Base-by-base conservation (phyloP, 192 early-diverging fungal species). In the Paraglomus brasilianum region DNA sequence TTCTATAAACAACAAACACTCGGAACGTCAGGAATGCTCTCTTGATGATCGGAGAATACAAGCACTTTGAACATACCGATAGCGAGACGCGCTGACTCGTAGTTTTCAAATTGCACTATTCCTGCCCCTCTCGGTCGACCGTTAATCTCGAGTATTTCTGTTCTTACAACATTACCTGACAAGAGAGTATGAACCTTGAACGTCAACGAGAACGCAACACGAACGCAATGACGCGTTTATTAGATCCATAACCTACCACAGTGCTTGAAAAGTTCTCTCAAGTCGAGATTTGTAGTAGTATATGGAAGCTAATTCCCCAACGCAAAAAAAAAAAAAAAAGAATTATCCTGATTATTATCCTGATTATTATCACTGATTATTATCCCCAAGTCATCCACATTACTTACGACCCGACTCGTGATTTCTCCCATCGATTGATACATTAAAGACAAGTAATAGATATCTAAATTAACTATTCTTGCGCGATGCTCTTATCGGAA, bases 81-180 rank as follows among this genome's bases (percentile, higher is more conserved):
- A 13, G 85, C 85, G 56, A 77, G 69, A 15, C 84, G 82, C 42
- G 79, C 82, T 17, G 79, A 70, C 15, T 78, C 74, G 9, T 63
- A 72, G 41, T 75, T 52, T 39, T 82, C 82, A 57, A 86, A 86
- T 50, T 80, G 76, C 21, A 86, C 85, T 51, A 82, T 21, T 10
- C 85, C 85, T 14, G 80, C 74, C 7, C 85, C 85, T 62, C 81
- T 84, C 19, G 85, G 80, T 45, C 81, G 75, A 8, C 82, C 85
- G 70, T 65, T 72, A 9, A 69, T 61, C 63, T 69, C 45, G 21
- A 86, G 66, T 51, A 81, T 78, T 45, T 86, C 82, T 11, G 82
- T 61, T 67, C 77, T 70, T 8, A 82, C 39, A 50, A 86, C 79
- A 55, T 78, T 75, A 4, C 78, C 78, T 62, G 65, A 59, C 7